phyloP scores from a whole-genome alignment of 306 rosid species.

The Vigna trinervia region DNA sequence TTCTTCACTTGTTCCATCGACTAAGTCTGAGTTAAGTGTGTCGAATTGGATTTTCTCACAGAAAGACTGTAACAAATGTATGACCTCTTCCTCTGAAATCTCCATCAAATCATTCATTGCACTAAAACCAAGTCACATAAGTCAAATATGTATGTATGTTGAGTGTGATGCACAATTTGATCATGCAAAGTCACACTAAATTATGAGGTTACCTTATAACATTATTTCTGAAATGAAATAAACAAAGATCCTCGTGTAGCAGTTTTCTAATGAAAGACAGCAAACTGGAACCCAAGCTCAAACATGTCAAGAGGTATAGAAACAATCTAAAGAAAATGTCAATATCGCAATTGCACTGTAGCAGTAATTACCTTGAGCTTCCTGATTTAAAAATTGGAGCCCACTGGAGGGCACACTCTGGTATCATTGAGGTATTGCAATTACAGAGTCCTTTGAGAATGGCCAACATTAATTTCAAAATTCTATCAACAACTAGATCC shows the following conservation, averaged over 20 bases:
- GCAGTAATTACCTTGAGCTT: slow-evolving; percentile 62
- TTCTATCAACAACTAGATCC: slow-evolving; percentile 57
- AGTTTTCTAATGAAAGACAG: slow-evolving; percentile 64
- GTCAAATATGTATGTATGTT: slow-evolving; percentile 31
- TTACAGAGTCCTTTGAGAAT: slow-evolving; percentile 72
- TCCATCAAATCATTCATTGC: slow-evolving; percentile 67
- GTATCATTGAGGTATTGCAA: slow-evolving; percentile 52
- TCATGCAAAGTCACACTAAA: not conserved
- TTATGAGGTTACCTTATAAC: slow-evolving; percentile 66
- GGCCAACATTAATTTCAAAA: slow-evolving; percentile 69
- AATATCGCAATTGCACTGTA: slow-evolving; percentile 28
- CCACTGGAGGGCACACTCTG: slow-evolving; percentile 76
- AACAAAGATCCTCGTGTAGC: slow-evolving; percentile 59
- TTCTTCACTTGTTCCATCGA: slow-evolving; percentile 49
- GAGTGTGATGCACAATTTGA: slow-evolving; percentile 30
- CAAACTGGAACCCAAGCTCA: slow-evolving; percentile 65
- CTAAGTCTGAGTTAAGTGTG: slow-evolving; percentile 43
- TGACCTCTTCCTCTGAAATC: slow-evolving; percentile 65
- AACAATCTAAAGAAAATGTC: slow-evolving; percentile 34
- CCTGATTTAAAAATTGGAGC: slow-evolving; percentile 67
- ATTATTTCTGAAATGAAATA: slow-evolving; percentile 56
- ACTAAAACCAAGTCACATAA: slow-evolving; percentile 54
- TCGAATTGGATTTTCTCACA: slow-evolving; percentile 59
- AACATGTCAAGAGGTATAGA: slow-evolving; percentile 47
- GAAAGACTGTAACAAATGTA: slow-evolving; percentile 64